Conservation (phyloP, 164 flowering plant species). For the Saururus chinensis region DNA sequence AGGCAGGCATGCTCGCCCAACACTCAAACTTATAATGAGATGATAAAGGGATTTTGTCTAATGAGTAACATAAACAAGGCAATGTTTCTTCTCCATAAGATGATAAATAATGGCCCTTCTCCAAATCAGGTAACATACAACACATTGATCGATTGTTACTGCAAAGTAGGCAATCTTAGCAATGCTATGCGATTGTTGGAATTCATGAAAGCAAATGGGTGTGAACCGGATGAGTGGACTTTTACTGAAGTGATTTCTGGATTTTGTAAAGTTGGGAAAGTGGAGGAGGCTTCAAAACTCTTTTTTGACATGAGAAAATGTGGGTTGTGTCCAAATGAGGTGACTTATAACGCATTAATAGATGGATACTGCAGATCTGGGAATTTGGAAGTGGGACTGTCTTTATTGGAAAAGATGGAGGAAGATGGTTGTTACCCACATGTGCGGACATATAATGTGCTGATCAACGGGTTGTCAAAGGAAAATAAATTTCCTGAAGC, state of each 20-base stretch:
- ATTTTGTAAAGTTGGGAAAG: slow-evolving; percentile 44
- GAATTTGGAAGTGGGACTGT: slow-evolving; percentile 41
- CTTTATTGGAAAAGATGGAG: slow-evolving; percentile 45
- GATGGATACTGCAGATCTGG: slow-evolving; percentile 65
- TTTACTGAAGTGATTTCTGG: slow-evolving; percentile 64
- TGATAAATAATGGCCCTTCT: slow-evolving; percentile 54
- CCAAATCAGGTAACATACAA: slow-evolving; percentile 64
- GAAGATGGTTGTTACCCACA: slow-evolving; percentile 30
- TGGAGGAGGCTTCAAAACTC: slow-evolving; percentile 34
- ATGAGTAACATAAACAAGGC: slow-evolving; percentile 39
- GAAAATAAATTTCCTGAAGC: slow-evolving; percentile 35
- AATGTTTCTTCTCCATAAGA: slow-evolving; percentile 47
- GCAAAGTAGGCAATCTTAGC: slow-evolving; percentile 30
- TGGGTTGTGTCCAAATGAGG: slow-evolving; percentile 44
- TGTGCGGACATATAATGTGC: slow-evolving; percentile 53
- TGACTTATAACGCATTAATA: slow-evolving; percentile 51
- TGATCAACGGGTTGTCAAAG: slow-evolving; percentile 49
- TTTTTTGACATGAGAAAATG: slow-evolving; percentile 41
- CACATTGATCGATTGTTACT: slow-evolving; percentile 56
- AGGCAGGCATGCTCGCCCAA: slow-evolving; percentile 24
- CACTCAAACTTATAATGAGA: slow-evolving; percentile 50
- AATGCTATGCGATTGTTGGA: slow-evolving; percentile 57
- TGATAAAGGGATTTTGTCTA: slow-evolving; percentile 43
- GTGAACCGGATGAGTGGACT: slow-evolving; percentile 66
- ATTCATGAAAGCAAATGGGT: slow-evolving; percentile 58